Base-by-base conservation (phyloP, 2,329 filamentous ascomycete species). In the Colletotrichum cuscutae region DNA sequence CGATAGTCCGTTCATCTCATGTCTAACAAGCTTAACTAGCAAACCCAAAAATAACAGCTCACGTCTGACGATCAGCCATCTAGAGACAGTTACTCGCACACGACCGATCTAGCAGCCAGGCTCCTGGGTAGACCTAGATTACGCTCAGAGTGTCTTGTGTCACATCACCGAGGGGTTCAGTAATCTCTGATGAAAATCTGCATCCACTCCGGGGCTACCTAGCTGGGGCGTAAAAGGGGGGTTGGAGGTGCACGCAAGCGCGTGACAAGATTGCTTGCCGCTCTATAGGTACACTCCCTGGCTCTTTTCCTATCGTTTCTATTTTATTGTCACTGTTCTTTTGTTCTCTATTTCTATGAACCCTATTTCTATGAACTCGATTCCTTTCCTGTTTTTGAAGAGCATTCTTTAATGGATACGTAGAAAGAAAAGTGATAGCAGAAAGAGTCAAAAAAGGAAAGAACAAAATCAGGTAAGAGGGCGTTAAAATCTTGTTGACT, bases 81-180 rank as follows among this genome's bases (percentile, higher is more conserved):
- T 26, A 13, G n/a, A 13, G n/a, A 54, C 24, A 13, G 24, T 15
- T 3, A 26, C 11, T 26, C 7, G 11, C 22, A 13, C 19, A 53
- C 42, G 60, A 53, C 19, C 42, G 46, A 63, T 53, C 28, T 53
- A 7, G 46, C n/a, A 68, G 56, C 58, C 58, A 37, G 58, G 57
- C 59, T 57, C 52, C 30, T 57, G 65, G 58, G 42, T 15, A n/a
- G 28, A 28, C n/a, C 49, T 13, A 22, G 65, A 71, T 71, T 58
- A 57, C 46, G 69, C 28, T 26, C 32, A 30, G 13, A 30, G 26
- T 71, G 64, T 63, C 24, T 58, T 24, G 69, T 68, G 19, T 26
- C 26, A 63, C 58, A 49, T 26, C 35, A n/a, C 15, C n/a, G 22
- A 35, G 5, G 4, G 26, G 9, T 62, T 53, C 52, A 68, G 37